Evolutionary conservation across 176 grass and related monocot species (phyloP).

Genomic region (Rhipidocladum racemiflorum): DNA sequence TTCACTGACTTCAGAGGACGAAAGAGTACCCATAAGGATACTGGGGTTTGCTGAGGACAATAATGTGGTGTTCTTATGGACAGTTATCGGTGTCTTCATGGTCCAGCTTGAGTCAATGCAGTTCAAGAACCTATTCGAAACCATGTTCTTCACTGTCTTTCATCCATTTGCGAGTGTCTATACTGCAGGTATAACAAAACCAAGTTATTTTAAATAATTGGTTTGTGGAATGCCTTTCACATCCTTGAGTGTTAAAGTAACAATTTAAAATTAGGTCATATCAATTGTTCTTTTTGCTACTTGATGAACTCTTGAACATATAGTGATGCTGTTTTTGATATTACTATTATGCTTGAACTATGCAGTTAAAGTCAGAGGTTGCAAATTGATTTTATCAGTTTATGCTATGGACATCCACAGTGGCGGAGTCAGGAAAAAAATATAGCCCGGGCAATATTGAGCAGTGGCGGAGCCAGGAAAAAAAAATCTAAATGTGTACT

Average conservation of each 20-base stretch:
- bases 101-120: conserved; percentile 8
- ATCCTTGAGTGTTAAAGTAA: background rate
- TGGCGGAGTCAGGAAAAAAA: too few relatives aligned
- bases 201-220: background rate
- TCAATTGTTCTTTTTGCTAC: background rate
- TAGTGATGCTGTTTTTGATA: background rate
- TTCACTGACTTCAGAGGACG: background rate
- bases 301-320: background rate
- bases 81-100: background rate
- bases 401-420: background rate
- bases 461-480: too few relatives aligned
- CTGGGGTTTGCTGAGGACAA: background rate
- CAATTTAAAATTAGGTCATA: background rate
- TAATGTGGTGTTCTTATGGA: background rate
- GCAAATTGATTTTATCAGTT: background rate
- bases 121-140: background rate
- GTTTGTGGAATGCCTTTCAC: background rate
- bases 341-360: background rate
- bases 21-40: background rate
- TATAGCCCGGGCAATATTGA: too few relatives aligned
- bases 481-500: too few relatives aligned
- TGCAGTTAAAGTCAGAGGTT: background rate
- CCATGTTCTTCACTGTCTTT: too few relatives aligned
- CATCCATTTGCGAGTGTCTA: background rate
- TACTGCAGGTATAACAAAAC: background rate